Base-by-base conservation (phyloP, 352 stramenopile species). In the Phytophthora gonapodyides region DNA sequence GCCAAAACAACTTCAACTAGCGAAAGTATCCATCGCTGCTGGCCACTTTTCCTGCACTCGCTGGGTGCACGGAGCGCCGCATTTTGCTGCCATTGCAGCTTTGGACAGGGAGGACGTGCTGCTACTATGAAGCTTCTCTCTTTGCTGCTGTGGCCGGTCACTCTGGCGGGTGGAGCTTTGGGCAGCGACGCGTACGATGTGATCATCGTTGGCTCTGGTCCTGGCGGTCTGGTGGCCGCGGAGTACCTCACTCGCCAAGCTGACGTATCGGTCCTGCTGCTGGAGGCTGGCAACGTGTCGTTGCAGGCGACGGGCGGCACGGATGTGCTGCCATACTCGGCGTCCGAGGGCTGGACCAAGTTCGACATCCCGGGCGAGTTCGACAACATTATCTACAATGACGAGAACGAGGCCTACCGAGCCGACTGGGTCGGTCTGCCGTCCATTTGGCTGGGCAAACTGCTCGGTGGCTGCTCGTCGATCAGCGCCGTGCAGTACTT, bases 401-500 rank as follows among this genome's bases (percentile, higher is more conserved):
- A 42, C 15, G 62, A 62, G 31, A 73, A 80, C 36, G 71, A 78
- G n/a, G 74, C 63, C 33, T 84, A 84, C 51, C 71, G 75, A 11
- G 63, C 71, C 13, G 74, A 87, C 24, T 88, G 68, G 61, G 65
- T 83, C 19, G 47, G 70, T 10, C 41, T 59, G 16, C 56, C 76
- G 15, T 66, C 79, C 38, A 69, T 82, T 63, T 88, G 68, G 67
- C 67, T 86, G 12, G 88, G 86, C 19, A 91, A 91, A 57, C 68
- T 82, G 27, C 50, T 96, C n/a, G 88, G 84, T 33, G 88, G 87
- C 11, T 92, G 73, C 54, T 90, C 77, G 38, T 89, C 78, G 12
- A 78, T 94, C 52, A 96, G 93, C 44, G 82, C 65, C 17, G 82
- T 82, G 69, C 73, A 95, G 31, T 93, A 92, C 67, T 87, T 94